phyloP scores from a whole-genome alignment of 2,329 filamentous ascomycete species.

The Colletotrichum echinochloae region DNA sequence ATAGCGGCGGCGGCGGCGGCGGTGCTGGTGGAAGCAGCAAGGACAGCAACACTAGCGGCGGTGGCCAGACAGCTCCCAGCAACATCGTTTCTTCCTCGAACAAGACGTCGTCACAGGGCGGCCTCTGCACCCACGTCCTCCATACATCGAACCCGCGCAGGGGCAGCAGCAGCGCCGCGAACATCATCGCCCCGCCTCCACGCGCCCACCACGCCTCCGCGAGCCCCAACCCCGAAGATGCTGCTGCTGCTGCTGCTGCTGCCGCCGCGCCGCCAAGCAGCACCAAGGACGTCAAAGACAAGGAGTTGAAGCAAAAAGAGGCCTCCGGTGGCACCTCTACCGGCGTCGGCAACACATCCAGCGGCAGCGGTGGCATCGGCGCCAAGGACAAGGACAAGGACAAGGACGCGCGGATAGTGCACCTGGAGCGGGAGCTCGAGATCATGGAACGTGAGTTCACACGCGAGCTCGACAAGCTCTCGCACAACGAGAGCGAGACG shows the following conservation, averaged over 20 bases:
- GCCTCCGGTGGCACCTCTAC: slow-evolving; percentile 7
- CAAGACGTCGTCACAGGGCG: slow-evolving; percentile 7
- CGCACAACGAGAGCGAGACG: slow-evolving; percentile 66
- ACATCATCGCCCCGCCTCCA: slow-evolving; percentile 55
- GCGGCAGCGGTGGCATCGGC: slow-evolving; percentile 39
- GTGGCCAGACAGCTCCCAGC: slow-evolving; percentile 42
- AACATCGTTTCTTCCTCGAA: slow-evolving; percentile 3
- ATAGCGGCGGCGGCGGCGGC: neutral
- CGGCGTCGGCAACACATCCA: neutral
- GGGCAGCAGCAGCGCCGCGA: slow-evolving; percentile 45
- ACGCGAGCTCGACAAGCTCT: slow-evolving; percentile 64
- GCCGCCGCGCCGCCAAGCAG: neutral
- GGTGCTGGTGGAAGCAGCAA: slow-evolving; percentile 18
- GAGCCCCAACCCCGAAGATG: slow-evolving; percentile 46
- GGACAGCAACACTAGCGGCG: slow-evolving; percentile 29
- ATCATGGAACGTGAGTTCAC: slow-evolving; percentile 66
- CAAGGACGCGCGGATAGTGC: slow-evolving; percentile 64
- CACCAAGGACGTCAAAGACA: slow-evolving; percentile 45
- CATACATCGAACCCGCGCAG: slow-evolving; percentile 46
- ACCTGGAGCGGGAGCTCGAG: slow-evolving; percentile 64
- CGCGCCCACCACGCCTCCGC: slow-evolving; percentile 53
- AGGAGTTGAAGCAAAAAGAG: slow-evolving; percentile 43
- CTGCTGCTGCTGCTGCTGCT: neutral
- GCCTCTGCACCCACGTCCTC: slow-evolving; percentile 45
- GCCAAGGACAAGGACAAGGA: slow-evolving; percentile 61